phyloP scores from a whole-genome alignment of 1,284 basidiomycete genomes.

The Trichosporon ovoides region DNA sequence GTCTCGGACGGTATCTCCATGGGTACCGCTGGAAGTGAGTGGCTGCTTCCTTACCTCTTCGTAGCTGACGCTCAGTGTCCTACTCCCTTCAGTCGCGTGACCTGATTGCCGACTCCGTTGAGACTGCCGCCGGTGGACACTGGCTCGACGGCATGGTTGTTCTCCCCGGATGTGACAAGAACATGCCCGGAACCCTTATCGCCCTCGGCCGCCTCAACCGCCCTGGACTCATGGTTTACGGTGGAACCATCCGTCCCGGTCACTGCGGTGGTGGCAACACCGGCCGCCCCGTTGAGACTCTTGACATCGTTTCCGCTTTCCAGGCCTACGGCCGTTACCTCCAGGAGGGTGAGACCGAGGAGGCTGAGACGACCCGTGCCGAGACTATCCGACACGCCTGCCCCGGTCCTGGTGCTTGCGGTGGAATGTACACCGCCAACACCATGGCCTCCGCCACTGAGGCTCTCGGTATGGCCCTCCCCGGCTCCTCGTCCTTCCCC shows the following conservation, averaged over 20 bases:
- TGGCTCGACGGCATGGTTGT: slow-evolving; percentile 98
- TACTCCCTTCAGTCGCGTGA: slow-evolving; percentile 94
- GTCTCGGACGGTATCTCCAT: slow-evolving; percentile 98
- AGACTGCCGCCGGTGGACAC: slow-evolving; percentile 90
- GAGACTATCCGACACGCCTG: slow-evolving; percentile 85
- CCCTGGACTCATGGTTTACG: slow-evolving; percentile 94
- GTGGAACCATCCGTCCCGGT: slow-evolving; percentile 86
- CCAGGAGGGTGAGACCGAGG: slow-evolving; percentile 74
- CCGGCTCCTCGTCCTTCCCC: slow-evolving; percentile 92
- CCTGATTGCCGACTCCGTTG: slow-evolving; percentile 93
- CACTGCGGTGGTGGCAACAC: slow-evolving; percentile 60
- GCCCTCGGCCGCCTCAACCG: slow-evolving; percentile 88
- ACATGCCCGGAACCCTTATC: slow-evolving; percentile 94
- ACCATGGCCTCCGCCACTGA: slow-evolving; percentile 92
- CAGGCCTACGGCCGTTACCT: slow-evolving; percentile 90
- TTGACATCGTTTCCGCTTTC: slow-evolving; percentile 94
- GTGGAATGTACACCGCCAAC: slow-evolving; percentile 89
- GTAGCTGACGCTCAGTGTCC: slow-evolving; percentile 56
- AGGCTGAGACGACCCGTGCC: slow-evolving; percentile 74
- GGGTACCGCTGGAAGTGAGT: slow-evolving; percentile 70
- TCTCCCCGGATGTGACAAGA: slow-evolving; percentile 94
- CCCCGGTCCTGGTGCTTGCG: slow-evolving; percentile 92
- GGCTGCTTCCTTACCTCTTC: neutral
- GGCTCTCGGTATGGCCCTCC: slow-evolving; percentile 88
- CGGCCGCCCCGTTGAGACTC: slow-evolving; percentile 50